Evolutionary conservation across 495 filamentous ascomycete species (phyloP).

Genomic region (Neurospora pannonica): DNA sequence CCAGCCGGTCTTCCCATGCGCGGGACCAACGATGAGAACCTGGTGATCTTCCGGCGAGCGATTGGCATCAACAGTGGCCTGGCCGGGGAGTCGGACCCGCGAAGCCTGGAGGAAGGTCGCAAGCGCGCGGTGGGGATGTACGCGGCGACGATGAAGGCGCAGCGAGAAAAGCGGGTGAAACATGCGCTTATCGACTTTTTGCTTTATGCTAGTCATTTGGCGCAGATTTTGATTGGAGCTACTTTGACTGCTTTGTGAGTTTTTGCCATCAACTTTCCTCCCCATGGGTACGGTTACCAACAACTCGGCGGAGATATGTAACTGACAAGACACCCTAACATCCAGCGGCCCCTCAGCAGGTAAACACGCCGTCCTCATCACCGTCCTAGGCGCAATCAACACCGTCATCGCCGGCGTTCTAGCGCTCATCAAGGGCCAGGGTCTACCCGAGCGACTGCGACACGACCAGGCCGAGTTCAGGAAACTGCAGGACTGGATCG

Average conservation of each 20-base stretch:
- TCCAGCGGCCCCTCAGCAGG: slow-evolving; percentile 28
- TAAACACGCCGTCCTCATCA: slow-evolving; percentile 29
- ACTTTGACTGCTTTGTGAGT: slow-evolving; percentile 32
- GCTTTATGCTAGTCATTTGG: slow-evolving; percentile 28
- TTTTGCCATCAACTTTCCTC: too few relatives aligned
- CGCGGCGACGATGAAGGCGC: slow-evolving; percentile 18
- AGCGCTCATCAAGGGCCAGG: slow-evolving; percentile 37
- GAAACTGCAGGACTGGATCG: slow-evolving; percentile 31
- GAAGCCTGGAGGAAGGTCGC: slow-evolving; percentile 33
- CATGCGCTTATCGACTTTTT: slow-evolving; percentile 19
- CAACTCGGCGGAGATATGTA: too few relatives aligned
- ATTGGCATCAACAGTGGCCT: slow-evolving; percentile 32
- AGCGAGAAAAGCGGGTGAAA: slow-evolving; percentile 17
- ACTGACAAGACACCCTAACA: neutral
- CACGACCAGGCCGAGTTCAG: slow-evolving; percentile 33
- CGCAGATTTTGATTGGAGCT: slow-evolving; percentile 38
- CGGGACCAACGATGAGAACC: slow-evolving; percentile 33
- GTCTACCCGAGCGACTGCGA: slow-evolving; percentile 30
- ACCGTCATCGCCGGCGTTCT: slow-evolving; percentile 41
- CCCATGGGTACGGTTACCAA: too few relatives aligned
- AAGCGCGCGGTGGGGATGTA: slow-evolving; percentile 30
- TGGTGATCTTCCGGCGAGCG: slow-evolving; percentile 32
- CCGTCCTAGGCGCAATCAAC: slow-evolving; percentile 37
- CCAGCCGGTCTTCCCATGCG: slow-evolving; percentile 32
- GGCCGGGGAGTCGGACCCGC: neutral